Evolutionary conservation across 164 flowering plant genomes (phyloP).

Genomic region (Vitis labrusca): DNA sequence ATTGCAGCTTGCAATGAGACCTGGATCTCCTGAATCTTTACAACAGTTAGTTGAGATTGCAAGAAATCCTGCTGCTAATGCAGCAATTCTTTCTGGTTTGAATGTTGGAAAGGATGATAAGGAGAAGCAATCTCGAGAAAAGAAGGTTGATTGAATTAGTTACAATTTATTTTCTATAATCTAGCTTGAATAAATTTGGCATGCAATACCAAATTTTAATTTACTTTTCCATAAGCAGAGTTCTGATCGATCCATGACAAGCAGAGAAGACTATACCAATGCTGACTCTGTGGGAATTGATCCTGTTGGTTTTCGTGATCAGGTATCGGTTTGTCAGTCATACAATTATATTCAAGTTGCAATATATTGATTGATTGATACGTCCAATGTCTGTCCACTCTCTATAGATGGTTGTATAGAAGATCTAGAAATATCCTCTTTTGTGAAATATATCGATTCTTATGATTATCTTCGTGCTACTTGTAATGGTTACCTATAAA

Average conservation of each 20-base stretch:
- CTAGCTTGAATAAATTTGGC: too few relatives aligned
- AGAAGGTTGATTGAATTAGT: conserved; percentile 49
- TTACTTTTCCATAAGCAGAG: conserved; percentile 32
- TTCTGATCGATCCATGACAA: conserved; percentile 27
- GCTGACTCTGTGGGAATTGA: conserved; percentile 58
- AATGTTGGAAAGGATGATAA: conserved; percentile 65
- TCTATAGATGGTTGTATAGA: too few relatives aligned
- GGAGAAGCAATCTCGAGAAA: conserved; percentile 54
- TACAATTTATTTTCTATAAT: background rate
- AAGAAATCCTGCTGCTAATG: conserved; percentile 65
- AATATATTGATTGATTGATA: too few relatives aligned
- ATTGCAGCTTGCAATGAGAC: conserved; percentile 79
- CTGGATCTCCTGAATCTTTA: conserved; percentile 87
- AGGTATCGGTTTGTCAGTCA: conserved; percentile 40
- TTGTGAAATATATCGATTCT: too few relatives aligned
- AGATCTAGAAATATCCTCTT: too few relatives aligned
- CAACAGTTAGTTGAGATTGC: conserved; percentile 83
- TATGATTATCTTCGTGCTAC: too few relatives aligned
- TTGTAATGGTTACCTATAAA: too few relatives aligned
- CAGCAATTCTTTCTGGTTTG: conserved; percentile 30
- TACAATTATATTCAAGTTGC: too few relatives aligned
- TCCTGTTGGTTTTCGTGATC: conserved; percentile 76
- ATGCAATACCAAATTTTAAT: background rate
- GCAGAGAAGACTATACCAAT: conserved; percentile 54
- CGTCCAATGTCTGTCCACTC: too few relatives aligned